These are phyloP conservation scores for Thelonectria rubi DNA, from an alignment of 2,329 filamentous ascomycete species.

Conservation along the genomic window DNA sequence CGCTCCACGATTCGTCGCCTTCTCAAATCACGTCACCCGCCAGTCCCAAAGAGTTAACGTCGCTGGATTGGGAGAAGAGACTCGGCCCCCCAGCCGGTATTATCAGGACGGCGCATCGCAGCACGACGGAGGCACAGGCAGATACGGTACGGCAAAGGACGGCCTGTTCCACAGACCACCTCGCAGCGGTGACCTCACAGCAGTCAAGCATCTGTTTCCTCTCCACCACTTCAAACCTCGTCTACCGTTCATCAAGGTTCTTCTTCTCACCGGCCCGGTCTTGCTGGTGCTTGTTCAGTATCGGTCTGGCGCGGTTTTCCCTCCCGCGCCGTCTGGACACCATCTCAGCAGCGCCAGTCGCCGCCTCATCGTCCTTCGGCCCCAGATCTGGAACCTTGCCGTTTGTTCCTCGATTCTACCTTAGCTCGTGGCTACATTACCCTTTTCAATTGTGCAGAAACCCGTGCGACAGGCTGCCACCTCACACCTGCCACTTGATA, in stretches of 20 bases:
- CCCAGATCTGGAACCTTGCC: slow-evolving; percentile 35
- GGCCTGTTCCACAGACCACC: too few species aligned
- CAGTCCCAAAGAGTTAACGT: slow-evolving; percentile 18
- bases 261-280: slow-evolving; percentile 18
- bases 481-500: slow-evolving; percentile 14
- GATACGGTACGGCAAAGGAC: too few species aligned
- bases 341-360: slow-evolving; percentile 35
- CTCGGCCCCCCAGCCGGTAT: slow-evolving; percentile 8
- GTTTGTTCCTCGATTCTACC: slow-evolving; percentile 21
- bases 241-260: slow-evolving; percentile 17
- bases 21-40: slow-evolving; percentile 30
- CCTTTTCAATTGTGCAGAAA: neutral
- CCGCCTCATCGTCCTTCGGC: slow-evolving; percentile 28
- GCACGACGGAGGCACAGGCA: too few species aligned
- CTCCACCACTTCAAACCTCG: neutral
- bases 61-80: slow-evolving; percentile 8
- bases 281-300: slow-evolving; percentile 3
- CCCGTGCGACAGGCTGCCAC: neutral
- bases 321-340: slow-evolving; percentile 33
- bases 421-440: slow-evolving; percentile 14
- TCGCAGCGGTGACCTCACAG: too few species aligned
- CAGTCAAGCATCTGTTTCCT: too few species aligned
- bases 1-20: slow-evolving; percentile 31
- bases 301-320: slow-evolving; percentile 25
- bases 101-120: slow-evolving; percentile 2